Evolutionary conservation across 768 basidiomycete species (phyloP).

Genomic region (Tubosaeta sp.): DNA sequence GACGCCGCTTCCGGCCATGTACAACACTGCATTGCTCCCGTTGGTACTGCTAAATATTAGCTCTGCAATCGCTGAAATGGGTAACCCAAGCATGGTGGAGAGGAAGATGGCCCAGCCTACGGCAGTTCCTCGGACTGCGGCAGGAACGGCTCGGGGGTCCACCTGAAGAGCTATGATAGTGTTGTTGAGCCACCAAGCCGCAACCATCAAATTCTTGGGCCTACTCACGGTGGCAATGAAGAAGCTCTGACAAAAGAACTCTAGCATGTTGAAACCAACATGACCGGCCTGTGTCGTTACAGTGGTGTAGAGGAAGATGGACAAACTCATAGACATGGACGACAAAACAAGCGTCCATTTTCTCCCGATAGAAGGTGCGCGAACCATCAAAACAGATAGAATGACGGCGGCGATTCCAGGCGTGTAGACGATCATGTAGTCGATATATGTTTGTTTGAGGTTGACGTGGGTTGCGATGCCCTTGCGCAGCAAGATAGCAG

Average conservation of each 20-base stretch:
- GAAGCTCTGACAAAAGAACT: conserved; percentile 9
- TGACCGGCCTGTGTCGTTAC: conserved; percentile 11
- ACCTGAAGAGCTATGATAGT: conserved; percentile 9
- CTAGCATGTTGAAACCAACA: conserved; percentile 8
- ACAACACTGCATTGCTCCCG: conserved; percentile 8
- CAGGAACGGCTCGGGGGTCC: conserved; percentile 16
- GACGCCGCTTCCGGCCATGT: conserved; percentile 9
- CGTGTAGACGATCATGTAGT: conserved; percentile 8
- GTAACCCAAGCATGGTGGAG: conserved; percentile 3
- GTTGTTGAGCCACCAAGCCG: not conserved
- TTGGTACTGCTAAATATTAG: conserved; percentile 1
- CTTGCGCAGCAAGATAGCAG: conserved; percentile 11
- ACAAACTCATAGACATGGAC: conserved; percentile 2
- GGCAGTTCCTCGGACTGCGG: conserved; percentile 12
- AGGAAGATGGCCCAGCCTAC: conserved; percentile 5
- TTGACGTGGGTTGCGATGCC: conserved; percentile 6
- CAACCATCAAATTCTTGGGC: not conserved
- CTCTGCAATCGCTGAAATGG: not conserved
- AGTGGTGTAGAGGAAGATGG: conserved; percentile 8
- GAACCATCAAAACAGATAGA: conserved; percentile 9
- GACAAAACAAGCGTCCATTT: conserved; percentile 17
- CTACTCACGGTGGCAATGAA: conserved; percentile 7
- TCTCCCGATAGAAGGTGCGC: conserved; percentile 9
- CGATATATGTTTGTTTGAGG: conserved; percentile 6
- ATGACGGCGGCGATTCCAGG: conserved; percentile 5